These are phyloP conservation scores for Candida boleticola DNA, from an alignment of 805 yeast species.

Conservation along the genomic window DNA sequence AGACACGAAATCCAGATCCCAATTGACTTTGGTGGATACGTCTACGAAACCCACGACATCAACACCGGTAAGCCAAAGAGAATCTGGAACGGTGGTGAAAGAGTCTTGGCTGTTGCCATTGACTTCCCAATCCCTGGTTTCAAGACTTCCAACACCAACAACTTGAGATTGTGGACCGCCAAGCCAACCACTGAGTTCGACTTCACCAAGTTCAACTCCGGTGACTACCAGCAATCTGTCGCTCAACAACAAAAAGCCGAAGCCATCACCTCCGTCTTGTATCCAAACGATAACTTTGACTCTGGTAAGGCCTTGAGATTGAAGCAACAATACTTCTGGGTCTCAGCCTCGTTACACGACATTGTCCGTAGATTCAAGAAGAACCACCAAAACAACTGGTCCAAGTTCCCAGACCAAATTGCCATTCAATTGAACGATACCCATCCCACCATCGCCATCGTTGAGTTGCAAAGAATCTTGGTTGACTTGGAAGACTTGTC, in stretches of 20 bases:
- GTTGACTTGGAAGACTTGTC: conserved; percentile 78
- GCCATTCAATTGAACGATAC: conserved; percentile 95
- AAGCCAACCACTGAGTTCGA: conserved; percentile 90
- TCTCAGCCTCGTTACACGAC: conserved; percentile 88
- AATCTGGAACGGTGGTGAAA: conserved; percentile 84
- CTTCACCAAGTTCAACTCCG: conserved; percentile 84
- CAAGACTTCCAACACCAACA: conserved; percentile 78
- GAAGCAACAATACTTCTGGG: conserved; percentile 97
- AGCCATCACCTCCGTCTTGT: conserved; percentile 86
- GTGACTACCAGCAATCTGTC: conserved; percentile 86
- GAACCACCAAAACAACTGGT: conserved; percentile 66
- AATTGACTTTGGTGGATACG: conserved; percentile 84
- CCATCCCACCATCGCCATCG: conserved; percentile 89
- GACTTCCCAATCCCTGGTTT: conserved; percentile 94
- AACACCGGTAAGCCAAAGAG: conserved; percentile 56
- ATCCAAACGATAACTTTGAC: conserved; percentile 92
- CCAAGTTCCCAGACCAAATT: conserved; percentile 76
- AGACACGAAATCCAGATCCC: conserved; percentile 86
- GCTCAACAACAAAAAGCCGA: conserved; percentile 85
- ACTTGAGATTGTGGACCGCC: conserved; percentile 86
- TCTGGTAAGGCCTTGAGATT: conserved; percentile 88
- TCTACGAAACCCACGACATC: conserved; percentile 53
- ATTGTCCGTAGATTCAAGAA: conserved; percentile 88
- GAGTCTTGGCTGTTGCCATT: conserved; percentile 84
- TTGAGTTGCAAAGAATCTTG: conserved; percentile 81